These are phyloP conservation scores for Pachyrhizus erosus DNA, from an alignment of 306 rosid species.

Conservation along the genomic window DNA sequence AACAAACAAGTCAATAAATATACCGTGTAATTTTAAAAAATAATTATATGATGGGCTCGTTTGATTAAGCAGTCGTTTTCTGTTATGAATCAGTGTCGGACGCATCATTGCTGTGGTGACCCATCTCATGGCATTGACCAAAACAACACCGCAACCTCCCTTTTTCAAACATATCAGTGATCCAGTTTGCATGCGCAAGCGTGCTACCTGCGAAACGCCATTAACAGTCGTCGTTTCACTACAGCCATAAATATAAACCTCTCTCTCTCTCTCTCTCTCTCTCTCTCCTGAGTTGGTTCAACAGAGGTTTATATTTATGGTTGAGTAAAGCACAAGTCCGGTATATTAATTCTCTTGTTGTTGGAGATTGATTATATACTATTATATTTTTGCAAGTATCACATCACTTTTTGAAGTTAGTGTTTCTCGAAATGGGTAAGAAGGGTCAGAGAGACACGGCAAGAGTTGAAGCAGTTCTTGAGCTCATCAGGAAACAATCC, in stretches of 20 bases:
- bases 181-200: too few relatives aligned
- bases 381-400: too few relatives aligned
- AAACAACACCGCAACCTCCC: neutral
- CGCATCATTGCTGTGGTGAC: neutral
- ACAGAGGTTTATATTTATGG: too few relatives aligned
- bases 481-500: slow-evolving; percentile 67
- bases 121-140: neutral
- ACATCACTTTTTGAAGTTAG: neutral
- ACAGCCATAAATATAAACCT: too few relatives aligned
- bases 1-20: neutral
- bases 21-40: neutral
- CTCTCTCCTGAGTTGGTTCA: too few relatives aligned
- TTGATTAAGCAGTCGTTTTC: neutral
- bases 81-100: slow-evolving; percentile 5
- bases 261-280: too few relatives aligned
- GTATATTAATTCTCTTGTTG: too few relatives aligned
- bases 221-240: neutral
- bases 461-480: slow-evolving; percentile 72
- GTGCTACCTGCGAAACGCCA: neutral
- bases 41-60: neutral
- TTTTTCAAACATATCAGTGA: too few relatives aligned
- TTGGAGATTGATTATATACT: too few relatives aligned
- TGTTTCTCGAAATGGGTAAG: slow-evolving; percentile 62
- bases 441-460: slow-evolving; percentile 52
- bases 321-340: too few relatives aligned